Conservation (phyloP, 2,329 filamentous ascomycete species). For the Nemania sp. region DNA sequence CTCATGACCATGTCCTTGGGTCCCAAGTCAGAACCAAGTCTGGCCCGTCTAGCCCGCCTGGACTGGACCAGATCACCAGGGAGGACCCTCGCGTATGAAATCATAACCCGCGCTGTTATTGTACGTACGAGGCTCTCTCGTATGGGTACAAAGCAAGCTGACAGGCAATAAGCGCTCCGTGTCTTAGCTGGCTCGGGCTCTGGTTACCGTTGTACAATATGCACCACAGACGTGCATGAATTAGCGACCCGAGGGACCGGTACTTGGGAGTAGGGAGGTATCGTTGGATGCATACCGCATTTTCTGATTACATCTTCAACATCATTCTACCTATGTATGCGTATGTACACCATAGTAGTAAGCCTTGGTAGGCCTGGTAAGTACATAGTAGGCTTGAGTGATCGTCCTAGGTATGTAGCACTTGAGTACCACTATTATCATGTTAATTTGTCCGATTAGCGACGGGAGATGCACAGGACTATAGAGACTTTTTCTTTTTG, state of each 20-base stretch:
- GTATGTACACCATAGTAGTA: too few species aligned
- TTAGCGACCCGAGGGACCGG: constrained; percentile 32
- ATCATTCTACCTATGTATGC: background rate
- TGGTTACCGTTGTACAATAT: background rate
- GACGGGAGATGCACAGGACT: background rate
- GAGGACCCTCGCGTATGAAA: constrained; percentile 21
- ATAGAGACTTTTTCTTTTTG: constrained; percentile 2
- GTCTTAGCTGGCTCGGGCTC: background rate
- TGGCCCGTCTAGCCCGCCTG: constrained; percentile 7
- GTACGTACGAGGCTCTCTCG: constrained; percentile 7
- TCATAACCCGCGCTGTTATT: constrained; percentile 24
- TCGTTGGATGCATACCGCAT: constrained; percentile 5
- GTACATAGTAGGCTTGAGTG: background rate
- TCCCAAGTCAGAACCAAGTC: too few species aligned
- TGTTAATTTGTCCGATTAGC: constrained; percentile 2
- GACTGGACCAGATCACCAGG: constrained; percentile 1
- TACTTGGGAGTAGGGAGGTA: constrained; percentile 20
- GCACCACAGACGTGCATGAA: constrained; percentile 32
- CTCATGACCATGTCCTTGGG: background rate
- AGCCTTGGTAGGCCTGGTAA: background rate
- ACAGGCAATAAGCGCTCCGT: background rate
- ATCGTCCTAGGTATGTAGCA: background rate
- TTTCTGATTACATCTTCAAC: constrained; percentile 22
- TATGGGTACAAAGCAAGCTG: constrained; percentile 17
- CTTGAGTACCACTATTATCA: background rate